Percentiles rank a stretch among this genome's conserved stretches.
phyloP scores from a whole-genome alignment of 2,329 filamentous ascomycete genomes.

The Sporothrix humicola region DNA sequence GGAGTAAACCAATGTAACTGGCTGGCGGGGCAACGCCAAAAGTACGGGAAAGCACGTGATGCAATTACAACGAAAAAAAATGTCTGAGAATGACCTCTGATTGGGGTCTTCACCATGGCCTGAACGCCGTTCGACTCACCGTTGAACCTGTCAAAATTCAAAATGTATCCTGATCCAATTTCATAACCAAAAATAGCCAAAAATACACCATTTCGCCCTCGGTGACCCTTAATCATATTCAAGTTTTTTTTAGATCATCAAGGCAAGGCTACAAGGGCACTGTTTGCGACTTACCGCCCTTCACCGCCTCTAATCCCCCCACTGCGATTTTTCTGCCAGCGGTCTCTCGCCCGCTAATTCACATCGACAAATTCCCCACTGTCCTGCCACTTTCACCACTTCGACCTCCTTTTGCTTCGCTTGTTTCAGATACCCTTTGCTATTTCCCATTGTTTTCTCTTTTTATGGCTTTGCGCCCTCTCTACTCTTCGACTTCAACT shows the following conservation, averaged over 20 bases:
- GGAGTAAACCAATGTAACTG: neutral
- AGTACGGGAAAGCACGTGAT: constrained; percentile 57
- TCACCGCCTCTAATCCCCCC: constrained; percentile 22
- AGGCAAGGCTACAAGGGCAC: neutral
- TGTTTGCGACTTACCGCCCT: neutral
- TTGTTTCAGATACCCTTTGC: neutral
- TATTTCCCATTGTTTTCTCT: neutral
- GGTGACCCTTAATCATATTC: neutral
- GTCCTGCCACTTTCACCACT: neutral
- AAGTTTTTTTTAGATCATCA: too few relatives aligned
- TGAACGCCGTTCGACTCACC: neutral
- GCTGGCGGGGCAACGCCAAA: constrained; percentile 63
- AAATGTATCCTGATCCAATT: neutral
- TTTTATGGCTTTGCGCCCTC: constrained; percentile 16
- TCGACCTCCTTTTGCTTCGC: neutral
- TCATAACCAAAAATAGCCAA: too few relatives aligned
- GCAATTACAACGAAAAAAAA: neutral
- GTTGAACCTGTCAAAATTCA: neutral
- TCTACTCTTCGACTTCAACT: neutral
- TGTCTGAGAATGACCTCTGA: neutral
- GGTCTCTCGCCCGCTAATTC: neutral
- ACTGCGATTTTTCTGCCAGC: constrained; percentile 21
- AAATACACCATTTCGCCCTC: too few relatives aligned
- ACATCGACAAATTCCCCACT: constrained; percentile 16
- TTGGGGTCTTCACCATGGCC: neutral